Conservation (phyloP, 1,284 basidiomycete genomes). For the Sparassis latifolia region DNA sequence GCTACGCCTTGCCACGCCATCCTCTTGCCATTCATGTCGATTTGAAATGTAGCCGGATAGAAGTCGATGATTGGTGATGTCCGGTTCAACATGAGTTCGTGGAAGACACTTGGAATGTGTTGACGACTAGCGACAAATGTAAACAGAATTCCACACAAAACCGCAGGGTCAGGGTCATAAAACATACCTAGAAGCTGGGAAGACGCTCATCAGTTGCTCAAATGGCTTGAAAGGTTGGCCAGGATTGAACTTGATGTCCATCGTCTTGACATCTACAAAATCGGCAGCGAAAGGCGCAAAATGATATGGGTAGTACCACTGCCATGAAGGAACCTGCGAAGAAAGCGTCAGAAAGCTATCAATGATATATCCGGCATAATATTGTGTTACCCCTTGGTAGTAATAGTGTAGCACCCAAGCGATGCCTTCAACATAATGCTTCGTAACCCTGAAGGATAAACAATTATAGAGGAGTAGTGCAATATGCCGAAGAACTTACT, state of each 20-base stretch:
- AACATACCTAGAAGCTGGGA: constrained; percentile 83
- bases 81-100: constrained; percentile 81
- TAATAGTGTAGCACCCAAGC: constrained; percentile 98
- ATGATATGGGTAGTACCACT: constrained; percentile 99
- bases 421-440: constrained; percentile 88
- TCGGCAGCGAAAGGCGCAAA: constrained; percentile 98
- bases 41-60: constrained; percentile 88
- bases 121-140: constrained; percentile 49
- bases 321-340: constrained; percentile 88
- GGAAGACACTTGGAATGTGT: constrained; percentile 86
- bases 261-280: constrained; percentile 75
- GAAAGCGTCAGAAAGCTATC: not conserved
- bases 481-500: constrained; percentile 40
- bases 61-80: constrained; percentile 96
- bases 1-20: constrained; percentile 99
- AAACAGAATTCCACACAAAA: constrained; percentile 1
- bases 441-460: constrained; percentile 57
- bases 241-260: constrained; percentile 75
- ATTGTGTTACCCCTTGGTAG: constrained; percentile 37
- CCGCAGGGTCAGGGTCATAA: too few species aligned
- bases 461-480: not conserved
- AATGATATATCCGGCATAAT: constrained; percentile 31
- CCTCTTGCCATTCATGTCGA: constrained; percentile 99
- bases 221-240: constrained; percentile 94
- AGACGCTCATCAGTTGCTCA: constrained; percentile 97